These are phyloP conservation scores for Escallonia rubra DNA, from an alignment of 129 eudicot species.

Conservation along the genomic window DNA sequence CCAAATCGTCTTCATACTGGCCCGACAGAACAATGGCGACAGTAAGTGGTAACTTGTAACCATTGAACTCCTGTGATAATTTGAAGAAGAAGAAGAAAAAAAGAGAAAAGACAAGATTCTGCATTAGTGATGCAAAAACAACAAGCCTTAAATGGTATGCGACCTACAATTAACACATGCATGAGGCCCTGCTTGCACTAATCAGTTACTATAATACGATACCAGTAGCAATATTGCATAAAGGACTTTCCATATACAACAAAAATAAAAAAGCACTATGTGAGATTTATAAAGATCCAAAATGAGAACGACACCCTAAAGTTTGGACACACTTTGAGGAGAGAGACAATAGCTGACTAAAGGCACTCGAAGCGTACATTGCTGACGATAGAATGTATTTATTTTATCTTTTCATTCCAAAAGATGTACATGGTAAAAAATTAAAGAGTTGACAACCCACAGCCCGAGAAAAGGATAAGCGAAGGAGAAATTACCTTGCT, in stretches of 20 bases:
- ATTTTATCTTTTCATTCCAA: too few relatives aligned
- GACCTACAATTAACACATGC: background rate
- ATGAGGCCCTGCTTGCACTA: background rate
- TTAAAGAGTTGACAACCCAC: too few relatives aligned
- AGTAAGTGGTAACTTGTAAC: conserved; percentile 55
- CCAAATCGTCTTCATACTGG: conserved; percentile 87
- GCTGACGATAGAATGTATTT: too few relatives aligned
- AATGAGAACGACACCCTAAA: too few relatives aligned
- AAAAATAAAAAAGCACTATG: background rate
- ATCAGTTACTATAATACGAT: background rate
- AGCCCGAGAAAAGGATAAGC: too few relatives aligned
- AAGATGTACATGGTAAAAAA: too few relatives aligned
- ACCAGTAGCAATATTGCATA: background rate
- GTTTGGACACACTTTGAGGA: too few relatives aligned
- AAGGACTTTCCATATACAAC: background rate
- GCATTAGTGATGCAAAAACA: too few relatives aligned
- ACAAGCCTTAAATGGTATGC: too few relatives aligned
- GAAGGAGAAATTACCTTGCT: conserved; percentile 19
- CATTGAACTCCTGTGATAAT: conserved; percentile 36
- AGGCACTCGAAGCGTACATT: too few relatives aligned
- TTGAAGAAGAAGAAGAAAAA: conserved; percentile 1
- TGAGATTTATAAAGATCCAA: too few relatives aligned
- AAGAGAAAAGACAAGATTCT: background rate
- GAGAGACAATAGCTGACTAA: too few relatives aligned
- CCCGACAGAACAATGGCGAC: conserved; percentile 86